Evolutionary conservation across 306 rosid species (phyloP).

Genomic region (Clitoria ternatea): DNA sequence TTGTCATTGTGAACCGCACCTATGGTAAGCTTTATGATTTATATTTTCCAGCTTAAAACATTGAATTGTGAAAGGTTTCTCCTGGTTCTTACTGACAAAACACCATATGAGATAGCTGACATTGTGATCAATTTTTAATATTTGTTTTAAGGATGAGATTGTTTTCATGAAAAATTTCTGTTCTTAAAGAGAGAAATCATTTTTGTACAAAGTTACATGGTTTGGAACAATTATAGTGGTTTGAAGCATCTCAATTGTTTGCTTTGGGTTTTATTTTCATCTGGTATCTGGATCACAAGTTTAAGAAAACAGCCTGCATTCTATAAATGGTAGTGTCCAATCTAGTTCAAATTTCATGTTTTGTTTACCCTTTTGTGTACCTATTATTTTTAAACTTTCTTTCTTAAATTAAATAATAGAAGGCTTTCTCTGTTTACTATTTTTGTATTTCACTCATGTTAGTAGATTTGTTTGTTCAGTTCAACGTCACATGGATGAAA

Average conservation of each 20-base stretch:
- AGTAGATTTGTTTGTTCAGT: slow-evolving; percentile 10
- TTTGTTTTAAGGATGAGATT: not conserved
- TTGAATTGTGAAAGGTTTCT: slow-evolving; percentile 16
- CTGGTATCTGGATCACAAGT: not conserved
- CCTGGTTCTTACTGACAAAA: not conserved
- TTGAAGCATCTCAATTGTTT: not conserved
- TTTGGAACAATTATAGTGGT: slow-evolving; percentile 10
- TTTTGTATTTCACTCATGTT: not conserved
- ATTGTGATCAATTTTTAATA: slow-evolving; percentile 6
- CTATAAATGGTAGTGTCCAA: not conserved
- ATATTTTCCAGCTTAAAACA: slow-evolving; percentile 5
- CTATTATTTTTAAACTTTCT: not conserved
- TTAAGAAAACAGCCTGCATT: not conserved
- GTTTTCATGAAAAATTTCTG: not conserved
- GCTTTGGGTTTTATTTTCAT: not conserved
- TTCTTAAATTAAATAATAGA: not conserved
- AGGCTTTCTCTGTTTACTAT: not conserved
- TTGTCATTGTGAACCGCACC: slow-evolving; percentile 93
- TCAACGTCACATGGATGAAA: not conserved
- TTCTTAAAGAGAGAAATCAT: not conserved
- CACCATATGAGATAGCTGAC: slow-evolving; percentile 8
- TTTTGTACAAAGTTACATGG: not conserved
- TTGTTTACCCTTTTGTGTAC: not conserved
- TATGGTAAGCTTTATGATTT: slow-evolving; percentile 51
- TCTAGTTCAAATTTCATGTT: not conserved